Evolutionary conservation across 202 grass and related monocot genomes (phyloP), one percentile per base, ranked within the genome.

Genomic region (Eragrostis tef): DNA sequence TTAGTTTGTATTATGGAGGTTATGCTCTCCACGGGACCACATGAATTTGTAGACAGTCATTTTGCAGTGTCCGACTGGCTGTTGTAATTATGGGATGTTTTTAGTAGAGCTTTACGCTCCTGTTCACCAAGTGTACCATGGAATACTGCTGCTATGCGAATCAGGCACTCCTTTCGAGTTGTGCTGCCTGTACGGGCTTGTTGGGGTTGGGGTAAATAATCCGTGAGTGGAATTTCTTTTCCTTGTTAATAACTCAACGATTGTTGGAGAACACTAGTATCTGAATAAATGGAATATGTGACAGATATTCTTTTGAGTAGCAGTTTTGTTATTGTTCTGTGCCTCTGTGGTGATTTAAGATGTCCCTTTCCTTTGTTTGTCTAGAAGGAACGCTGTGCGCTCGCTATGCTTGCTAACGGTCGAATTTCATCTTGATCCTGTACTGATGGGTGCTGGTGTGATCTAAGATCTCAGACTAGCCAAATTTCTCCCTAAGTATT

Each of bases 121-220:
- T 54, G 52, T 67, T 59, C 31, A 41, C 74, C 75, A 51, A 57
- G 20, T 75, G 46, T 79, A 79, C n/a, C 74, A 66, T 84, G 78
- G 67, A 59, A 79, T 78, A 20, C 44, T 79, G 43, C 17, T 67
- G 19, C 45, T 79, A 53, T 61, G 57, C 67, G 64, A 26, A 68
- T 81, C 66, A 70, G 49, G 59, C 56, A 26, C 11, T 70, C 50
- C 34, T 53, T 61, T 42, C 47, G 31, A 64, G 62, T 8, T 64
- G 47, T 67, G 73, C 27, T 73, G 57, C 19, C 36, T 66, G 54
- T 49, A 75, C 64, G 71, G 82, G 49, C 26, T 79, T 66, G 41
- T 66, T 68, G 57, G 63, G 64, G 81, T 61, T 42, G 17, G 44
- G 44, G 77, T 81, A 86, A 90, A 83, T 74, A 86, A 86, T n/a